A percentile compares a stretch with the other conserved stretches of the same genome.
Evolutionary conservation across 257 asterid species (phyloP).

Genomic region (Leptodermis oblonga): DNA sequence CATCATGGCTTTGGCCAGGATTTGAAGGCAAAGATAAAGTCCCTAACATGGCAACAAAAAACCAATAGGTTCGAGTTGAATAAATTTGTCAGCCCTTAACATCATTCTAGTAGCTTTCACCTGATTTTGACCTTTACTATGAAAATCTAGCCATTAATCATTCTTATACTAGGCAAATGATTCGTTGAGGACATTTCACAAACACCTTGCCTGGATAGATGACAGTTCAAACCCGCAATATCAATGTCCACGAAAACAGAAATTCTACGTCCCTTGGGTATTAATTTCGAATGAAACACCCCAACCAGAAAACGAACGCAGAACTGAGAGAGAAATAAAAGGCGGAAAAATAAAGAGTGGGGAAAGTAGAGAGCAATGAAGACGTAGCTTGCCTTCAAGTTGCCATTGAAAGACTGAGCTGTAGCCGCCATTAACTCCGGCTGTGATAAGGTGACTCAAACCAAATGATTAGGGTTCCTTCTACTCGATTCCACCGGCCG

Average conservation of each 20-base stretch:
- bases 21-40: too few species aligned
- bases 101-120: not conserved
- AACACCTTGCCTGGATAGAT: constrained; percentile 10
- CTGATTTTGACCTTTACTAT: not conserved
- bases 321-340: not conserved
- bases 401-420: constrained; percentile 27
- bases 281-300: not conserved
- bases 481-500: not conserved
- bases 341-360: not conserved
- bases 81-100: not conserved
- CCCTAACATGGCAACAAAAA: too few species aligned
- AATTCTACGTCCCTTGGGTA: not conserved
- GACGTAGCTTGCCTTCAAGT: constrained; percentile 22
- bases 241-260: not conserved
- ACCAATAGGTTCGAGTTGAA: too few species aligned
- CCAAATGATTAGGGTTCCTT: not conserved
- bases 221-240: not conserved
- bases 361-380: not conserved
- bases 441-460: not conserved
- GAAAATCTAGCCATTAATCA: not conserved
- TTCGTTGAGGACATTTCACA: constrained; percentile 11
- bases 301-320: not conserved
- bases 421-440: constrained; percentile 16
- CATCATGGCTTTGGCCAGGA: too few species aligned
- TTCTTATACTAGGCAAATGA: not conserved